A percentile compares a stretch with the other conserved stretches of the same genome.
These are phyloP conservation scores for Metarhizium guizhouense DNA, from an alignment of 2,329 filamentous ascomycete species.

Conservation along the genomic window DNA sequence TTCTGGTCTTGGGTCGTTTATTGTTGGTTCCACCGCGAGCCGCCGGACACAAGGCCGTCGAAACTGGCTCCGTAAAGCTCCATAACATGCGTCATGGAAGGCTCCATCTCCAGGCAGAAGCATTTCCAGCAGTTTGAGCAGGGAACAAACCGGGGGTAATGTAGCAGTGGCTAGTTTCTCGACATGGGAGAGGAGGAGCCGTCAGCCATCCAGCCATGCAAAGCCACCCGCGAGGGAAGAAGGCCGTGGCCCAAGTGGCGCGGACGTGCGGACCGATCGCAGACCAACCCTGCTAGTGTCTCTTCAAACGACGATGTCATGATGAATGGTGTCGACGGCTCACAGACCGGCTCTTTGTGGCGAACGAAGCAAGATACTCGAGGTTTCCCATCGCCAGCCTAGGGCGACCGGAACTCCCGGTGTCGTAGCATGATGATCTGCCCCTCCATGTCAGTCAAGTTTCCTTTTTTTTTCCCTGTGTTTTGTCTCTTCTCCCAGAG, in stretches of 20 bases:
- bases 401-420: not conserved
- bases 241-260: not conserved
- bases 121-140: too few relatives aligned
- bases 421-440: not conserved
- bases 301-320: constrained; percentile 2
- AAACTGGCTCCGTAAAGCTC: too few relatives aligned
- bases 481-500: too few relatives aligned
- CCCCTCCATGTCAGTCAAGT: not conserved
- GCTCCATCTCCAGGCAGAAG: too few relatives aligned
- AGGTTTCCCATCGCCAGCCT: not conserved
- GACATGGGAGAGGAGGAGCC: not conserved
- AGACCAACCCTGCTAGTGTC: not conserved
- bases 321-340: not conserved
- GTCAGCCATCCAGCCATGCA: not conserved
- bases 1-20: too few relatives aligned
- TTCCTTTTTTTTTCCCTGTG: too few relatives aligned
- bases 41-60: too few relatives aligned
- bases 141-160: too few relatives aligned
- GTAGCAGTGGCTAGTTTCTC: too few relatives aligned
- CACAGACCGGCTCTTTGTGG: not conserved
- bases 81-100: too few relatives aligned
- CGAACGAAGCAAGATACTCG: not conserved
- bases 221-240: too few relatives aligned
- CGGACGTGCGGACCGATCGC: constrained; percentile 1
- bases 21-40: too few relatives aligned